Base-by-base conservation (phyloP, 169 alveolate species). In the Plasmodium cynomolgi region DNA sequence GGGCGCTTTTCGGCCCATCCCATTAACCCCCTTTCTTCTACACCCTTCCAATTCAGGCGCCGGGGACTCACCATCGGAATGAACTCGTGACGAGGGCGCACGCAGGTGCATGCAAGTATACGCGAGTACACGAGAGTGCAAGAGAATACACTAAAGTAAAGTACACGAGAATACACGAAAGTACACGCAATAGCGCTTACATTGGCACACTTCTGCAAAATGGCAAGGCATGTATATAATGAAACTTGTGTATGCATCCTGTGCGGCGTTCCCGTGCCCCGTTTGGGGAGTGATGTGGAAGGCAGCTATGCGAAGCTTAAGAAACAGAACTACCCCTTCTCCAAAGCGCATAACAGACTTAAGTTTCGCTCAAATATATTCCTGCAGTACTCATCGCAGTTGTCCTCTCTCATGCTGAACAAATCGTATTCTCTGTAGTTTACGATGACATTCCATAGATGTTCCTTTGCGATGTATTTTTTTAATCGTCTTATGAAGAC, bases 401-500 rank as follows among this genome's bases (percentile, higher is more conserved):
- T 91, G 37, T 91, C 83, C 34, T 82, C 85, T 29, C 73, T 17
- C 95, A 91, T 91, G 50, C 79, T 73, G 68, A 91, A 91, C 37
- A 91, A 82, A 34, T 91, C 95, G 37, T 82, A 91, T 33, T 91
- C 47, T n/a, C 56, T 37, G 75, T 71, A 91, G 33, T 91, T 91
- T 6, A 82, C 58, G 37, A 91, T 91, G 58, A 41, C 54, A 72
- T 91, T 56, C 85, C 91, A 91, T 82, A 91, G 34, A 33, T 34
- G 34, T 31, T 91, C 92, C 83, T 83, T 83, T 31, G 50, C 23
- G 23, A 91, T 73, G 41, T 75, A 44, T 33, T 81, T 91, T 29
- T 91, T 91, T 81, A 91, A 81, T 54, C 75, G 95, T 44, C 83
- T 91, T 41, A 91, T 81, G 80, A 91, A 91, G 34, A 91, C 34